phyloP scores from a whole-genome alignment of 306 rosid genomes.

The Sindora glabra region DNA sequence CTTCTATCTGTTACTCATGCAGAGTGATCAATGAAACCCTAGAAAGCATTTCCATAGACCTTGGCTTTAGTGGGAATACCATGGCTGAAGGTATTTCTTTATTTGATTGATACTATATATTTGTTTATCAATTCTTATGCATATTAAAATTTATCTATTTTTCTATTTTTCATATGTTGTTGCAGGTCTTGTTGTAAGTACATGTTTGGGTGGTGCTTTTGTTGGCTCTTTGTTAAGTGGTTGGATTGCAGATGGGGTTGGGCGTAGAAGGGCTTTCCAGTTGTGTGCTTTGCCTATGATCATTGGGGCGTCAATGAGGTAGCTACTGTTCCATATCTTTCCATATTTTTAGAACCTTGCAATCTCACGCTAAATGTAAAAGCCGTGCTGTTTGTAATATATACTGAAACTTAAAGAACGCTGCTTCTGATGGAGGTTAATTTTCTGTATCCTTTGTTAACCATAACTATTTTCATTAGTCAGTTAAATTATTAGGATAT shows the following conservation, averaged over 20 bases:
- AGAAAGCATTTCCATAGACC: conserved; percentile 75
- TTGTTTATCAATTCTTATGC: conserved; percentile 5
- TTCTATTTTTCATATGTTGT: conserved; percentile 21
- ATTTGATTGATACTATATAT: neutral
- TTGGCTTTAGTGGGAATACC: conserved; percentile 67
- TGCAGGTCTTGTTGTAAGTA: conserved; percentile 86
- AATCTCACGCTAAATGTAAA: neutral
- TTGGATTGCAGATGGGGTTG: conserved; percentile 72
- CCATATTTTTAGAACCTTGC: conserved; percentile 9
- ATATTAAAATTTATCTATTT: conserved; percentile 2
- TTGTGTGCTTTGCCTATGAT: conserved; percentile 85
- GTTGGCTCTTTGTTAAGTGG: conserved; percentile 76
- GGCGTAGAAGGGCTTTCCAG: conserved; percentile 80
- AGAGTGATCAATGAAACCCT: conserved; percentile 86
- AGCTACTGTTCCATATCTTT: conserved; percentile 7
- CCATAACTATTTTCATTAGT: neutral
- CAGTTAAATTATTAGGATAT: neutral
- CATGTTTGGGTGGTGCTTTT: conserved; percentile 80
- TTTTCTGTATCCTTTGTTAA: too few relatives aligned
- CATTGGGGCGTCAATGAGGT: conserved; percentile 78
- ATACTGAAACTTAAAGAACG: too few relatives aligned
- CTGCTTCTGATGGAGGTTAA: too few relatives aligned
- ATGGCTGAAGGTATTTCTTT: conserved; percentile 62
- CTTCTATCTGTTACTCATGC: conserved; percentile 27
- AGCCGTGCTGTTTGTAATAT: neutral